phyloP scores from a whole-genome alignment of 225 moss, liverwort and hornwort species.

The Ulota crispa region DNA sequence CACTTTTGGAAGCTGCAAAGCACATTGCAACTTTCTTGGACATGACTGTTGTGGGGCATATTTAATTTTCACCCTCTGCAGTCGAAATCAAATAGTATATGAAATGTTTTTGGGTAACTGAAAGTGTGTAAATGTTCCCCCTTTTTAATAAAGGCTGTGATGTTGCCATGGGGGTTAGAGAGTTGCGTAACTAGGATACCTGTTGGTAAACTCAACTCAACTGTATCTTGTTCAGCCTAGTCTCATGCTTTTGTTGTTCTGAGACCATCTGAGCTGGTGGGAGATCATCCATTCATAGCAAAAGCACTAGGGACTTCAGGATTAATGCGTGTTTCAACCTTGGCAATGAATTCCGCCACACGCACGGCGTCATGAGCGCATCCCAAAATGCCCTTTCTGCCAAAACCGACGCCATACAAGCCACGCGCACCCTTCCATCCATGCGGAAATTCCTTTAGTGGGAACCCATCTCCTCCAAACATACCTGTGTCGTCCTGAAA shows the following conservation, averaged over 20 bases:
- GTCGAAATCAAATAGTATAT: no score
- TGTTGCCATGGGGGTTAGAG: no score
- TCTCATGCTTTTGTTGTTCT: background rate
- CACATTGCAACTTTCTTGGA: background rate
- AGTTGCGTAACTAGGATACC: background rate
- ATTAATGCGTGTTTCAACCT: background rate
- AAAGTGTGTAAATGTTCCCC: background rate
- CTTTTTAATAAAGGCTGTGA: background rate
- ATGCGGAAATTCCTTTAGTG: background rate
- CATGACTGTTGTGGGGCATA: background rate
- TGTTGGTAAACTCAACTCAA: background rate
- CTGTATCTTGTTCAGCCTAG: background rate
- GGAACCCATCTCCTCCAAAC: conserved; percentile 31
- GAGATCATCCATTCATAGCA: background rate
- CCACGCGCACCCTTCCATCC: conserved; percentile 36
- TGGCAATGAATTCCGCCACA: conserved; percentile 34
- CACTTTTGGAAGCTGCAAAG: background rate
- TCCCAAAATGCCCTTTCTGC: conserved; percentile 27
- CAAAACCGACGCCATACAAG: conserved; percentile 42
- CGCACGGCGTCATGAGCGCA: conserved; percentile 33
- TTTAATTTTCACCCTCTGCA: background rate
- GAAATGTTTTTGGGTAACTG: background rate
- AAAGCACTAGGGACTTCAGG: background rate
- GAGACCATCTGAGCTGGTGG: background rate
- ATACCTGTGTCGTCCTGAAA: conserved; percentile 19